Evolutionary conservation across 164 flowering plant species (phyloP), one percentile per base, ranked within the genome.

Genomic region (Stephania cephalantha): DNA sequence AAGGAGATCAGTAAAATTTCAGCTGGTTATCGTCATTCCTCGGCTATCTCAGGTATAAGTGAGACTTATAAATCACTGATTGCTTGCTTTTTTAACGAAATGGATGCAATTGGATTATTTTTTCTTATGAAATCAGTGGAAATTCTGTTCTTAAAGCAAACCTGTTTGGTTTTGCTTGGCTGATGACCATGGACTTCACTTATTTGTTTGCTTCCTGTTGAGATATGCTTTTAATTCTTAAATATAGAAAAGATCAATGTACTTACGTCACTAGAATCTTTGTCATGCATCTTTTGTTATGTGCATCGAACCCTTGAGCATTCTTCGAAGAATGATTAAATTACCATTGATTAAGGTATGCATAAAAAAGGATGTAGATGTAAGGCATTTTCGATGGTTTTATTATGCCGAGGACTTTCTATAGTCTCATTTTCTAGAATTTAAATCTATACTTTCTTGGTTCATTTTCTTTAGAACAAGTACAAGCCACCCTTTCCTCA

Each of bases 1-100:
- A 81, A 85, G 76, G 83, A 86, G 80, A 77, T 89, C 55, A 72
- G 83, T 68, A 84, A 84, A 55, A 82, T 95, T 71, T 85, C 97
- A 77, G 96, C 97, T 81, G 98, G 98, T 45, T 95, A 88, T 82
- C 80, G 85, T 83, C 97, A 93, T 80, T 95, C 97, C 70, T 82
- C 88, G 76, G 97, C 94, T 72, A 82, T 91, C 69, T 88, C 98
- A 86, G 94, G 97, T 92, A 66, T 58, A 74, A 9, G 52, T 9
- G 55, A 46, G 61, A 58, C 65, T 58, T 15, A 18, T 30, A 12
- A 58, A 30, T 71, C 42, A 20, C 11, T 6, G 18, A 12, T n/a
- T n/a, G 11, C 71, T 25, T 20, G 46, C 35, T 52, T n/a, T 45
- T 12, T 58, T 35, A 1, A 35, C 13, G n/a, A 67, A 50, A 8